phyloP scores from a whole-genome alignment of 345 rosid species.

The Rhodamnia rubescens region DNA sequence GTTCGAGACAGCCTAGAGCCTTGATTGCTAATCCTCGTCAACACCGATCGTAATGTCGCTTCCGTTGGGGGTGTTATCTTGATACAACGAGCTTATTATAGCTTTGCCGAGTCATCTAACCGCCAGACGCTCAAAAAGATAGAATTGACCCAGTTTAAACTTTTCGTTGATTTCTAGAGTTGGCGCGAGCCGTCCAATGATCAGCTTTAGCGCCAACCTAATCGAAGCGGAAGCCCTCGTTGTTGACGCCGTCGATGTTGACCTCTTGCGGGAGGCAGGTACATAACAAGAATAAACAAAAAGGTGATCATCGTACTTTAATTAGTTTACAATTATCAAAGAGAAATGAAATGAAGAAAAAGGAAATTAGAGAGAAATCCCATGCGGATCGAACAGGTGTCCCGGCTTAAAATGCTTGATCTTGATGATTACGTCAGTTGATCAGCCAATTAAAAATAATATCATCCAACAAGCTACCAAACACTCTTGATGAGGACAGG shows the following conservation, averaged over 20 bases:
- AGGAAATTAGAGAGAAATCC: background rate
- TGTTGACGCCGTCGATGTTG: rapidly evolving
- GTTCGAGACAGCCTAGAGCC: background rate
- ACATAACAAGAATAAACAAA: background rate
- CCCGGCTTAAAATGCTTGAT: background rate
- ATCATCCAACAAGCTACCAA: background rate
- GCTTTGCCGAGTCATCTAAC: too few species aligned
- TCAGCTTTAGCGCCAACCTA: background rate
- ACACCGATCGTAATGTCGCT: rapidly evolving
- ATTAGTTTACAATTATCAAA: background rate
- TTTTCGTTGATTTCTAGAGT: background rate
- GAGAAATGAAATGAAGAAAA: background rate
- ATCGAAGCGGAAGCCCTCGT: background rate
- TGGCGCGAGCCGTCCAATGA: background rate
- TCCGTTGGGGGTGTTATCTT: rapidly evolving
- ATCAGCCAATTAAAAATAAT: background rate
- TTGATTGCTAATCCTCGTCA: background rate
- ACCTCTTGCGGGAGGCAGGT: background rate
- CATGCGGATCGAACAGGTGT: background rate
- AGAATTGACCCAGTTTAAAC: background rate
- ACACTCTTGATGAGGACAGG: background rate
- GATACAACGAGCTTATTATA: rapidly evolving
- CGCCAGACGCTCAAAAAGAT: too few species aligned
- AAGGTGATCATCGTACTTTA: background rate
- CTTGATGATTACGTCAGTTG: background rate